phyloP scores from a whole-genome alignment of 441 rosid species.

The Macaranga tanarius region DNA sequence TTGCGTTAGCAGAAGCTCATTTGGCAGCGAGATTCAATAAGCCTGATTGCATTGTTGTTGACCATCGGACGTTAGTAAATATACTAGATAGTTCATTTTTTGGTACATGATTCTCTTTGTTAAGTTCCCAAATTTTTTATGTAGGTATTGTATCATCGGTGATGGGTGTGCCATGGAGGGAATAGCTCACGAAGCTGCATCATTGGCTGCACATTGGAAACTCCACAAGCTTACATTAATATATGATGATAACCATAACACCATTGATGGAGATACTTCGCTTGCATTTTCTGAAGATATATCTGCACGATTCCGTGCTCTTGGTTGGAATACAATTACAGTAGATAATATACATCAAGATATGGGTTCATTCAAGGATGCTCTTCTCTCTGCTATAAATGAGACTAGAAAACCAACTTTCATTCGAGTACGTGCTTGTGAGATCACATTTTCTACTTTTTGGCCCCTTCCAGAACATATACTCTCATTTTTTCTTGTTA shows the following conservation, averaged over 20 bases:
- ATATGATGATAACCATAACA: slow-evolving; percentile 37
- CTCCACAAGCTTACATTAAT: slow-evolving; percentile 38
- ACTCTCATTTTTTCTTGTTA: neutral
- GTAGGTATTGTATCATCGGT: slow-evolving; percentile 34
- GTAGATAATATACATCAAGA: slow-evolving; percentile 19
- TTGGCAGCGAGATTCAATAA: slow-evolving; percentile 37
- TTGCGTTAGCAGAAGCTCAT: slow-evolving; percentile 42
- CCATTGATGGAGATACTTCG: slow-evolving; percentile 30
- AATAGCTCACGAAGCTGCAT: slow-evolving; percentile 35
- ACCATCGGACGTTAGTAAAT: slow-evolving; percentile 30
- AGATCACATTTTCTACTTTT: neutral
- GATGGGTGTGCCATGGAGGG: slow-evolving; percentile 48
- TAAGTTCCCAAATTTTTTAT: neutral
- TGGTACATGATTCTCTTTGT: neutral
- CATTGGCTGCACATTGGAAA: slow-evolving; percentile 40
- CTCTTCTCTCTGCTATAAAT: slow-evolving; percentile 20
- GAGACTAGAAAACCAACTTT: slow-evolving; percentile 32
- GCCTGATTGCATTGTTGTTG: slow-evolving; percentile 31
- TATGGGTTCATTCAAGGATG: slow-evolving; percentile 24
- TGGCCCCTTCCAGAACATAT: too few relatives aligned
- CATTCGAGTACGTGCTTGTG: slow-evolving; percentile 23
- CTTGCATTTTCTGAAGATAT: slow-evolving; percentile 33
- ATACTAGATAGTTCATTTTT: neutral
- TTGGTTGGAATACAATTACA: slow-evolving; percentile 33
- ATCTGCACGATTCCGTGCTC: slow-evolving; percentile 33